These are phyloP conservation scores for Melanogaster broomeanus DNA, from an alignment of 768 basidiomycete genomes.

Conservation along the genomic window DNA sequence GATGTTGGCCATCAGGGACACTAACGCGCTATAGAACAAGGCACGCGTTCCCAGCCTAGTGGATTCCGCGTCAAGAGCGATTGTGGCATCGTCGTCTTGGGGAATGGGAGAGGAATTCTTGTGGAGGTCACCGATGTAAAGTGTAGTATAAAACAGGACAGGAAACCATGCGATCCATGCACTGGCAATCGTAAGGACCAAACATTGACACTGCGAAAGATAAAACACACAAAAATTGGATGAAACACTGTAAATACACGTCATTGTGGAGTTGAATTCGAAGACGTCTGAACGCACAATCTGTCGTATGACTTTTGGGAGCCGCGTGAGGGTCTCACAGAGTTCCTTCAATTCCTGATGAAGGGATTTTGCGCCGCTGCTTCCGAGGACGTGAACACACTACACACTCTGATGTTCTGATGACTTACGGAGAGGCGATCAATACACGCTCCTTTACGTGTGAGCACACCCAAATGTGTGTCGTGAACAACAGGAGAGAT, in stretches of 20 bases:
- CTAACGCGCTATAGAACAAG: constrained; percentile 72
- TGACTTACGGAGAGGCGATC: constrained; percentile 38
- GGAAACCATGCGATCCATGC: constrained; percentile 94
- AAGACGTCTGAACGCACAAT: constrained; percentile 57
- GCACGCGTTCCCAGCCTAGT: constrained; percentile 85
- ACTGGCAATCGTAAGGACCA: constrained; percentile 37
- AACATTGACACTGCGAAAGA: not conserved
- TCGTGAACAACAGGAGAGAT: constrained; percentile 59
- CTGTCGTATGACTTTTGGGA: constrained; percentile 75
- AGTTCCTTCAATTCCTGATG: constrained; percentile 58
- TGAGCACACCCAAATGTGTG: constrained; percentile 63
- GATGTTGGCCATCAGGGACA: constrained; percentile 69
- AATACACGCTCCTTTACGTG: constrained; percentile 77
- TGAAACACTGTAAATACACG: constrained; percentile 53
- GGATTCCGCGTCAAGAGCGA: constrained; percentile 59
- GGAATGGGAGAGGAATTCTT: constrained; percentile 44
- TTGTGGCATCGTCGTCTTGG: constrained; percentile 31
- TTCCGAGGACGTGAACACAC: constrained; percentile 11
- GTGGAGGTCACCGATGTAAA: constrained; percentile 89
- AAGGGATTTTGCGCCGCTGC: constrained; percentile 29
- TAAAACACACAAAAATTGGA: constrained; percentile 75
- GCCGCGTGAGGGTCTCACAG: constrained; percentile 65
- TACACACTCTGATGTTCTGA: not conserved
- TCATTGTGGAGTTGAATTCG: constrained; percentile 9
- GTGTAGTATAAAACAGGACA: constrained; percentile 81